Evolutionary conservation across 2,329 filamentous ascomycete genomes (phyloP).

Genomic region (Tolypocladium paradoxum): DNA sequence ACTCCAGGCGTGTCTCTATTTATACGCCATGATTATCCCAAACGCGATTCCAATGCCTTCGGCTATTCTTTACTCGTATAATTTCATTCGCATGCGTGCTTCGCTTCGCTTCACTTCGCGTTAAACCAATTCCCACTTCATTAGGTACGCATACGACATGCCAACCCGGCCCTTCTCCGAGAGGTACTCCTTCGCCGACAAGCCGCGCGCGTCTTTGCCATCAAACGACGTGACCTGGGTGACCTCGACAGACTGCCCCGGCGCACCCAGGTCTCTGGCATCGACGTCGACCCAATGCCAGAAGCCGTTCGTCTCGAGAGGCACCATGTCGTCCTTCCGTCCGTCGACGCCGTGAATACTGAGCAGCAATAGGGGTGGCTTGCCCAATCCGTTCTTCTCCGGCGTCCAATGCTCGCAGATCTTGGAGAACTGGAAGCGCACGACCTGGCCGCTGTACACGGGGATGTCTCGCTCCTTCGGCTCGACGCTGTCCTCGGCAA

Average conservation of each 20-base stretch:
- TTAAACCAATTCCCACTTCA: conserved; percentile 39
- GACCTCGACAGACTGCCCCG: conserved; percentile 58
- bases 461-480: conserved; percentile 43
- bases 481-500: conserved; percentile 47
- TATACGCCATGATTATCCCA: neutral
- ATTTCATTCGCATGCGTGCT: neutral
- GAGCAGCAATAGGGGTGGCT: conserved; percentile 59
- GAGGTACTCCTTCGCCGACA: conserved; percentile 36
- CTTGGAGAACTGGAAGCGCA: conserved; percentile 73
- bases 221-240: conserved; percentile 46
- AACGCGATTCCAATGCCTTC: neutral
- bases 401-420: conserved; percentile 75
- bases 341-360: conserved; percentile 57
- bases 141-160: conserved; percentile 33
- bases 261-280: conserved; percentile 51
- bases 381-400: conserved; percentile 54
- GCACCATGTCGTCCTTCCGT: conserved; percentile 53
- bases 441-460: conserved; percentile 41
- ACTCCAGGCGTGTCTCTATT: neutral
- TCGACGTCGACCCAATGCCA: conserved; percentile 75
- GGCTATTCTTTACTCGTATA: neutral
- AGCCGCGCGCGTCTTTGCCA: conserved; percentile 34
- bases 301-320: conserved; percentile 67
- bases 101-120: neutral
- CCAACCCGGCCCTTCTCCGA: conserved; percentile 30